A percentile compares a stretch with the other conserved stretches of the same genome.
These are phyloP conservation scores for Madurella mycetomatis DNA, from an alignment of 2,329 filamentous ascomycete species.

Conservation along the genomic window DNA sequence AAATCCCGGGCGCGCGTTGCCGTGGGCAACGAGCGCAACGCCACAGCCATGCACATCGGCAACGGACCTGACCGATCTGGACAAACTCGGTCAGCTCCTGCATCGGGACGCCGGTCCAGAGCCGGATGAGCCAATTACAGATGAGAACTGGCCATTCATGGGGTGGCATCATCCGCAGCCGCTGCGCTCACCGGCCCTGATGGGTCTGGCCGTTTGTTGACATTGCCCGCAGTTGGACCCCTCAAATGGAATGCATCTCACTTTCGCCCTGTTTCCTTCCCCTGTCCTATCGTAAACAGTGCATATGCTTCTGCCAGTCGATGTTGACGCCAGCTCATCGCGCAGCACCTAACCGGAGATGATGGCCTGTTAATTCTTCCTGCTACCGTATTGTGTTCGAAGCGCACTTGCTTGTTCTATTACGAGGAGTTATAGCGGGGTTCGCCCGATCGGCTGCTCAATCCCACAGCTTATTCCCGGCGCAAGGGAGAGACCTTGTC, in stretches of 20 bases:
- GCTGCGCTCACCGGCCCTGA: neutral
- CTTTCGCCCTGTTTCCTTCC: conserved; percentile 2
- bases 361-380: neutral
- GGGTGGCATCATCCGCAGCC: neutral
- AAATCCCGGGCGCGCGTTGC: neutral
- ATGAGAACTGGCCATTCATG: neutral
- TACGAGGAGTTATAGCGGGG: neutral
- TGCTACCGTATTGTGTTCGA: neutral
- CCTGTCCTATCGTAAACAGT: neutral
- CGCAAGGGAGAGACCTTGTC: neutral
- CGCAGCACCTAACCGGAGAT: neutral
- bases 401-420: neutral
- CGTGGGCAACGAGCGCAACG: neutral
- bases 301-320: neutral
- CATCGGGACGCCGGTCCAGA: neutral
- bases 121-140: neutral
- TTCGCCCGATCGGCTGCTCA: neutral
- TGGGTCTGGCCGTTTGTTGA: conserved; percentile 14
- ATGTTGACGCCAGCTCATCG: conserved; percentile 16
- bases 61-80: neutral
- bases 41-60: neutral
- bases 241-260: conserved; percentile 2
- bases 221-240: conserved; percentile 1
- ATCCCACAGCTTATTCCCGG: neutral
- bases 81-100: neutral